These are phyloP conservation scores for Didymella lethalis DNA, from an alignment of 2,329 filamentous ascomycete genomes.

Conservation along the genomic window DNA sequence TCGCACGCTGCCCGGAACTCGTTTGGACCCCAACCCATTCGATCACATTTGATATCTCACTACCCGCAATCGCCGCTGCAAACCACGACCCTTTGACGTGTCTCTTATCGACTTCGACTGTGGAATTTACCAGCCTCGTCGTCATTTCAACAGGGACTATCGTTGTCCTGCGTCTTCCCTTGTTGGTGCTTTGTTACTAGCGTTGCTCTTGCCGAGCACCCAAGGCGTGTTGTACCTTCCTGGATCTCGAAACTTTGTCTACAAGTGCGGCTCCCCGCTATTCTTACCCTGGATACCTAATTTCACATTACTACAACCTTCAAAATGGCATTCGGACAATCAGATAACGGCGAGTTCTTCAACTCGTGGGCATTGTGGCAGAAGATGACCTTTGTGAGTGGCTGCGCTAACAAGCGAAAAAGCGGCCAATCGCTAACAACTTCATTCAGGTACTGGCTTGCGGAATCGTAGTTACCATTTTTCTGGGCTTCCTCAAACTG, in stretches of 20 bases:
- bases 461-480: slow-evolving; percentile 75
- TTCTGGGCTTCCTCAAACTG: slow-evolving; percentile 73
- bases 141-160: not conserved
- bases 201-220: slow-evolving; percentile 27
- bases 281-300: slow-evolving; percentile 31
- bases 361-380: slow-evolving; percentile 79
- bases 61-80: not conserved
- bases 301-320: slow-evolving; percentile 23
- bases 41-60: slow-evolving; percentile 6
- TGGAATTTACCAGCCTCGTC: slow-evolving; percentile 3
- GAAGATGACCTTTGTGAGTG: slow-evolving; percentile 85
- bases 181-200: slow-evolving; percentile 24
- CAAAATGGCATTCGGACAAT: slow-evolving; percentile 34
- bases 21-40: slow-evolving; percentile 17
- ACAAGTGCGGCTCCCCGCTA: slow-evolving; percentile 24
- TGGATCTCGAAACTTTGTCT: slow-evolving; percentile 21
- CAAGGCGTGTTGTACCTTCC: slow-evolving; percentile 26
- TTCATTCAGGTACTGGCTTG: slow-evolving; percentile 71
- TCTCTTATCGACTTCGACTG: slow-evolving; percentile 9
- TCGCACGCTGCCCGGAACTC: slow-evolving; percentile 10
- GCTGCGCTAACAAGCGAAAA: not conserved
- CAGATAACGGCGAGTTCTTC: slow-evolving; percentile 53
- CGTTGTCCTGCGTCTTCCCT: slow-evolving; percentile 24
- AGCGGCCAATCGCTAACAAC: slow-evolving; percentile 32
- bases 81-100: slow-evolving; percentile 7